Percentiles rank a stretch among this genome's conserved stretches.
Conservation (phyloP, 2,329 filamentous ascomycete species). For the Aspergillus proliferans region DNA sequence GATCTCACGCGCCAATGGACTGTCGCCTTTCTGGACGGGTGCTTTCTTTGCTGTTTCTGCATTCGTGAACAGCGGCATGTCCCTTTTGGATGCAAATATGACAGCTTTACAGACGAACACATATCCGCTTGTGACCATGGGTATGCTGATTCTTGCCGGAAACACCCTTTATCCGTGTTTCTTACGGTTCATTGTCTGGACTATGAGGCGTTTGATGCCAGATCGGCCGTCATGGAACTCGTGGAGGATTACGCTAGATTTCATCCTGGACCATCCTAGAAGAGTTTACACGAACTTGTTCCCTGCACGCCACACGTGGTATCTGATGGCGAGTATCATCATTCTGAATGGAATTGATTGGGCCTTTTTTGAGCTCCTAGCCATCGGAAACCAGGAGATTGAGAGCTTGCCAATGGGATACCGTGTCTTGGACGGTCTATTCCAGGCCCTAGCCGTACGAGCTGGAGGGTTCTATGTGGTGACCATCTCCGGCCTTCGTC, state of each 20-base stretch:
- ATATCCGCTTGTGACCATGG: slow-evolving; percentile 44
- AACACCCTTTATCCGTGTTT: slow-evolving; percentile 63
- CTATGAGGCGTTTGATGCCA: slow-evolving; percentile 29
- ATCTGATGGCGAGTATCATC: slow-evolving; percentile 56
- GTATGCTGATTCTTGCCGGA: slow-evolving; percentile 55
- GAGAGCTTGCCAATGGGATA: slow-evolving; percentile 47
- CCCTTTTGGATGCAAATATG: slow-evolving; percentile 49
- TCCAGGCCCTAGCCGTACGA: slow-evolving; percentile 49
- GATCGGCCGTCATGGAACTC: slow-evolving; percentile 19
- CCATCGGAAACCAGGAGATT: slow-evolving; percentile 55
- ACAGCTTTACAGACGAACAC: slow-evolving; percentile 36
- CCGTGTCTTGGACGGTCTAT: slow-evolving; percentile 58
- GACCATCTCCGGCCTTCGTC: slow-evolving; percentile 48
- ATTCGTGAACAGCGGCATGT: slow-evolving; percentile 52
- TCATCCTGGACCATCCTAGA: slow-evolving; percentile 30
- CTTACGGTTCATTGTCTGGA: slow-evolving; percentile 55
- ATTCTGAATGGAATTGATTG: slow-evolving; percentile 59
- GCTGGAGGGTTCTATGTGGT: neutral
- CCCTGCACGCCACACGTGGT: slow-evolving; percentile 59
- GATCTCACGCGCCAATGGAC: slow-evolving; percentile 38
- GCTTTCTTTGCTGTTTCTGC: slow-evolving; percentile 50
- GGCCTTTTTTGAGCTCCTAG: slow-evolving; percentile 60
- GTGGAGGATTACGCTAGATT: slow-evolving; percentile 28
- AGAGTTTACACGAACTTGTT: slow-evolving; percentile 48
- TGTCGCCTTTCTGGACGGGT: slow-evolving; percentile 45